These are phyloP conservation scores for Nannizzia gypsea DNA, from an alignment of 2,329 filamentous ascomycete species.

Conservation along the genomic window DNA sequence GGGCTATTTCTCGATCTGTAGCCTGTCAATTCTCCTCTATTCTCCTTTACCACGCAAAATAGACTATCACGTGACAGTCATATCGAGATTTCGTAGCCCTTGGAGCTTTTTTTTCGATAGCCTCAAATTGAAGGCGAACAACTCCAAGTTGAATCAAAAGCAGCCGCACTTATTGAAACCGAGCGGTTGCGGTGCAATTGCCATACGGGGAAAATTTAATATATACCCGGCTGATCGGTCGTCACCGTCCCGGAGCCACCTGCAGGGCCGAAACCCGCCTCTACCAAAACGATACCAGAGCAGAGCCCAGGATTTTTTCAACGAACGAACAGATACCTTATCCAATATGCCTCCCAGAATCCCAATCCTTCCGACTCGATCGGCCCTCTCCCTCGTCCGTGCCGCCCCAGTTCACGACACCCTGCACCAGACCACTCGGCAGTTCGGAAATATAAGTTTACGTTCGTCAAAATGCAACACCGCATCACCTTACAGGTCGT, in stretches of 20 bases:
- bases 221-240: not conserved
- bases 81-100: not conserved
- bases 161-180: not conserved
- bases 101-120: not conserved
- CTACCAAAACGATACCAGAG: not conserved
- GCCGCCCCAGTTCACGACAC: not conserved
- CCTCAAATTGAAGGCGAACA: not conserved
- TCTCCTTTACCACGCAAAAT: not conserved
- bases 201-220: not conserved
- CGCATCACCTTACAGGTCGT: not conserved
- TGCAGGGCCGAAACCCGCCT: not conserved
- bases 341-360: conserved; percentile 11
- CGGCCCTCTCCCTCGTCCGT: conserved; percentile 6
- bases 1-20: no score
- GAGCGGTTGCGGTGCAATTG: not conserved
- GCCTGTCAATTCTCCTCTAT: not conserved
- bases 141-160: not conserved
- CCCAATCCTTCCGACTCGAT: conserved; percentile 6
- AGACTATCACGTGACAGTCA: not conserved
- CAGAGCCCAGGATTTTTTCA: not conserved
- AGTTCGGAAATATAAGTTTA: not conserved
- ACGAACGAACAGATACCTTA: not conserved
- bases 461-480: not conserved
- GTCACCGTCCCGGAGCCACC: not conserved
- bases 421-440: not conserved